Percentiles rank a stretch among this genome's conserved stretches.
These are phyloP conservation scores for Colletotrichum lupini DNA, from an alignment of 2,329 filamentous ascomycete species.

Conservation along the genomic window DNA sequence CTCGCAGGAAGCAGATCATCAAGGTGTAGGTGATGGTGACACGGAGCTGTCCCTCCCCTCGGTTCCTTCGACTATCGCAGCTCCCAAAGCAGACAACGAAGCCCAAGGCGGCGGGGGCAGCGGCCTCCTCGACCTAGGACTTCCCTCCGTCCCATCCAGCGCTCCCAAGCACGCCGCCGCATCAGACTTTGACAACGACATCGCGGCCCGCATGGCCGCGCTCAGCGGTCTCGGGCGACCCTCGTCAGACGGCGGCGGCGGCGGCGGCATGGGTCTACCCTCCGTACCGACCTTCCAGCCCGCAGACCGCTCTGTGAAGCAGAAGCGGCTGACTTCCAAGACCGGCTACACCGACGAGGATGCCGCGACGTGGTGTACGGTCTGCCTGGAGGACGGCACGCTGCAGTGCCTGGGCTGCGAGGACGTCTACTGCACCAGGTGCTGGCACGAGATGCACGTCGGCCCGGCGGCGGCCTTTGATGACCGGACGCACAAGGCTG, in stretches of 20 bases:
- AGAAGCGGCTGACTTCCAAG: constrained; percentile 50
- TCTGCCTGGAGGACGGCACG: constrained; percentile 83
- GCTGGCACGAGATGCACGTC: constrained; percentile 85
- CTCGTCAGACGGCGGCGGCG: constrained; percentile 40
- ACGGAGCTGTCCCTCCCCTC: constrained; percentile 47
- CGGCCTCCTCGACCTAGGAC: constrained; percentile 45
- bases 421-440: constrained; percentile 80
- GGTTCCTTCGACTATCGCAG: constrained; percentile 51
- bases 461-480: constrained; percentile 77
- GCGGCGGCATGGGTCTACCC: constrained; percentile 50
- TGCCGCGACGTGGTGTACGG: constrained; percentile 81
- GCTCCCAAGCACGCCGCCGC: constrained; percentile 47
- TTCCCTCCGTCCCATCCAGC: constrained; percentile 59
- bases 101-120: constrained; percentile 16
- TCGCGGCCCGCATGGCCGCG: constrained; percentile 64
- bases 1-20: constrained; percentile 20
- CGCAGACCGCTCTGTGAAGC: constrained; percentile 51
- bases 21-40: constrained; percentile 33
- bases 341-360: constrained; percentile 74
- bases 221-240: constrained; percentile 52
- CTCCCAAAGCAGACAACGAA: constrained; percentile 33
- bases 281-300: constrained; percentile 63
- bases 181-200: constrained; percentile 55
- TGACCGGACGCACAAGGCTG: constrained; percentile 75
- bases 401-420: constrained; percentile 80